Percentiles rank a stretch among this genome's conserved stretches.
Evolutionary conservation across 2,329 filamentous ascomycete genomes (phyloP).

Genomic region (Neofusicoccum kwambonambiense): DNA sequence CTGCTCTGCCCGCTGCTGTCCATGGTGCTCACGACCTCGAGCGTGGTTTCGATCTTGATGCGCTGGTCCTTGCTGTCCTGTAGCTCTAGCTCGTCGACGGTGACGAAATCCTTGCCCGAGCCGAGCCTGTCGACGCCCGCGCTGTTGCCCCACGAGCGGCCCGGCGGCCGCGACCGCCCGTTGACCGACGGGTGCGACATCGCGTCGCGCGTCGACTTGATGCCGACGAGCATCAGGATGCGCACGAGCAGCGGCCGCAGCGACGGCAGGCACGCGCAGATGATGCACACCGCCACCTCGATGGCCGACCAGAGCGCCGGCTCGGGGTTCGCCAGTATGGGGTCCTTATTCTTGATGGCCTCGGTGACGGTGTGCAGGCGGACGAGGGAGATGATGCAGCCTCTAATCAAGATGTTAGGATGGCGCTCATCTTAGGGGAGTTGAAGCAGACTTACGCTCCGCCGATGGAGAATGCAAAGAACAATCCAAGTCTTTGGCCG

Average conservation of each 20-base stretch:
- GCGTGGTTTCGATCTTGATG: not conserved
- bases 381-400: not conserved
- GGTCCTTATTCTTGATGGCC: not conserved
- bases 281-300: not conserved
- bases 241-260: constrained; percentile 17
- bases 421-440: not conserved
- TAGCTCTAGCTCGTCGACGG: not conserved
- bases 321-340: not conserved
- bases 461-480: not conserved
- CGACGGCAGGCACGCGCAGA: constrained; percentile 27
- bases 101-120: not conserved
- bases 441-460: not conserved
- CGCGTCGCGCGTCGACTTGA: not conserved
- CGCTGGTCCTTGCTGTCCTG: not conserved
- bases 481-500: not conserved
- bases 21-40: not conserved
- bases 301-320: not conserved
- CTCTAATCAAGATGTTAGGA: not conserved
- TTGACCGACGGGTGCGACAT: not conserved
- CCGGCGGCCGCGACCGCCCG: not conserved
- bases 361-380: not conserved
- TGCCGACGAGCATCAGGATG: constrained; percentile 35
- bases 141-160: not conserved
- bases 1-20: not conserved
- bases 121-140: not conserved